Conservation (phyloP, 208 protist genomes). For the Leishmania martiniquensis region DNA sequence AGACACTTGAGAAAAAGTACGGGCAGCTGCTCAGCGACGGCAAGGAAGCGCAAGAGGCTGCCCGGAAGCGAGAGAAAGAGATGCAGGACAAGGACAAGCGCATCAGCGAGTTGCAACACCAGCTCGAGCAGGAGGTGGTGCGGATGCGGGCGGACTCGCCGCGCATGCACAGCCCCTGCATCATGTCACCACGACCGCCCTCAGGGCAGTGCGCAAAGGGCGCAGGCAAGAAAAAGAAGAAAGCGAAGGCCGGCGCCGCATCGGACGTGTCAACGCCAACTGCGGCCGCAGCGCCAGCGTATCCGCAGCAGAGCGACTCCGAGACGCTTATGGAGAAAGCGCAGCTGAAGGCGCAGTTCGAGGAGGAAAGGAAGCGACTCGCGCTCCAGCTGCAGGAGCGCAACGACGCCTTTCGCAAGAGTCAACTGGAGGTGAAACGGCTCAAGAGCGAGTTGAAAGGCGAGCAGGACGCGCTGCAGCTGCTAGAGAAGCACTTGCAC, state of each 20-base stretch:
- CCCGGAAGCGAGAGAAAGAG: constrained; percentile 16
- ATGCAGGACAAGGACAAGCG: constrained; percentile 16
- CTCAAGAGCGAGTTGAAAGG: constrained; percentile 31
- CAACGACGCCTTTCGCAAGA: constrained; percentile 23
- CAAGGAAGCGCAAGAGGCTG: constrained; percentile 17
- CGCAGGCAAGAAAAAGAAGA: constrained; percentile 4
- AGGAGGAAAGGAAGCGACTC: constrained; percentile 17
- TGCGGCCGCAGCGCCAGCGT: background rate
- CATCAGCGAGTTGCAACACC: constrained; percentile 31
- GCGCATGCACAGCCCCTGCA: background rate
- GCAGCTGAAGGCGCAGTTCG: constrained; percentile 1
- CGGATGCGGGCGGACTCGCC: background rate
- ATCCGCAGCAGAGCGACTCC: background rate
- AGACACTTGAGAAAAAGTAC: constrained; percentile 21
- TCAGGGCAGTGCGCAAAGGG: constrained; percentile 11
- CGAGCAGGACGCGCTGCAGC: constrained; percentile 11
- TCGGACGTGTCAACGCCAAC: background rate
- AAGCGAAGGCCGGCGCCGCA: constrained; percentile 5
- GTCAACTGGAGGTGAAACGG: constrained; percentile 30
- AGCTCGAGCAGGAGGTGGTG: constrained; percentile 1
- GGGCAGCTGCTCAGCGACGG: constrained; percentile 16
- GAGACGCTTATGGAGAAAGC: background rate
- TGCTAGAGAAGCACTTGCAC: constrained; percentile 23
- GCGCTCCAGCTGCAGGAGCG: constrained; percentile 27
- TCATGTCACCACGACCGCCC: background rate